Percentiles rank a stretch among this genome's conserved stretches.
Conservation (phyloP, 1,284 basidiomycete species). For the Laetiporus sulphureus region DNA sequence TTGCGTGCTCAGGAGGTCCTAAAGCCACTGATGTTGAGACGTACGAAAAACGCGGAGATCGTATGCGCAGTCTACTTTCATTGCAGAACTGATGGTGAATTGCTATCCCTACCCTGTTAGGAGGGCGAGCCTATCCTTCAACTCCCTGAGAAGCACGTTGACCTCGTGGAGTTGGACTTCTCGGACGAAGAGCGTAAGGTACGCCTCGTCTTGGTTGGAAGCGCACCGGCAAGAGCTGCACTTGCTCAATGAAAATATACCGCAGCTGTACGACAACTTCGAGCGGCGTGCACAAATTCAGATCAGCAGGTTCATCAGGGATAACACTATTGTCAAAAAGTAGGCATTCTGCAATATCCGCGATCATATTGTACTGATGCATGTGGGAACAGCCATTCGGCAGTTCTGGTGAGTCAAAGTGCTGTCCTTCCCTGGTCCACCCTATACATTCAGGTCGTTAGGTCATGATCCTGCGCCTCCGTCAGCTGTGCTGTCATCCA, state of each 20-base stretch:
- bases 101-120: too few relatives aligned
- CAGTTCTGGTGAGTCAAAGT: constrained; percentile 38
- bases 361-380: neutral
- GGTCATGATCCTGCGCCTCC: constrained; percentile 61
- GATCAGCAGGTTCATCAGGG: constrained; percentile 51
- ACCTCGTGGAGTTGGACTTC: constrained; percentile 50
- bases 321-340: constrained; percentile 56
- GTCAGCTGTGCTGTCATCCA: constrained; percentile 63
- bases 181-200: constrained; percentile 59
- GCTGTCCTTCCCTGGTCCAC: neutral
- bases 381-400: constrained; percentile 33
- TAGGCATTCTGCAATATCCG: constrained; percentile 25
- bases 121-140: constrained; percentile 54
- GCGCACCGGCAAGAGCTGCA: neutral
- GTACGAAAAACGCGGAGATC: constrained; percentile 53
- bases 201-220: neutral
- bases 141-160: constrained; percentile 54
- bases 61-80: constrained; percentile 12
- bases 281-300: constrained; percentile 47
- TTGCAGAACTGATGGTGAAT: too few relatives aligned
- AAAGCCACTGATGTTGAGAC: constrained; percentile 51
- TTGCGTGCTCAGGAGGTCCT: constrained; percentile 54
- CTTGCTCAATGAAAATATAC: neutral
- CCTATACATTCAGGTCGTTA: constrained; percentile 13
- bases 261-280: constrained; percentile 55